These are phyloP conservation scores for Tetracladium setigerum DNA, from an alignment of 495 filamentous ascomycete genomes.

Conservation along the genomic window DNA sequence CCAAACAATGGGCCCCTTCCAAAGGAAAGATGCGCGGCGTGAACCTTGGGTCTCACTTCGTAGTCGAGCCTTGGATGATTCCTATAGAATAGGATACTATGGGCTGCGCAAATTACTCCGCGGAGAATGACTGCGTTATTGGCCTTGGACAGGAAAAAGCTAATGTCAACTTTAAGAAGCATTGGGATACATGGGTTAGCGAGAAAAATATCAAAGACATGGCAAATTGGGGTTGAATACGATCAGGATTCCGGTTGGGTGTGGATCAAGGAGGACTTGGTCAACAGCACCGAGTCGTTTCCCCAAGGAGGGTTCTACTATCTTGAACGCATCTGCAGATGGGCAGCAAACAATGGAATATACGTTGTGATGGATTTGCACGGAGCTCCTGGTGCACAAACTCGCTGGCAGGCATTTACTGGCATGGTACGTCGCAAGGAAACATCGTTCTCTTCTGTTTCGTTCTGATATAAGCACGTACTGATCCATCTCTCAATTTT, in stretches of 20 bases:
- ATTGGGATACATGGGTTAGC: constrained; percentile 54
- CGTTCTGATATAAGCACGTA: neutral
- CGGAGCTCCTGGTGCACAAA: constrained; percentile 54
- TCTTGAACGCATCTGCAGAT: constrained; percentile 45
- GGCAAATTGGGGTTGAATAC: constrained; percentile 49
- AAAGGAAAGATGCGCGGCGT: constrained; percentile 50
- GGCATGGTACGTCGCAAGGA: constrained; percentile 34
- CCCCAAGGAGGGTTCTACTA: constrained; percentile 47
- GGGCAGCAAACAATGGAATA: constrained; percentile 46
- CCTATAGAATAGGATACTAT: constrained; percentile 40
- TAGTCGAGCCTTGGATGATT: constrained; percentile 55
- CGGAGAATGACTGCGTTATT: constrained; percentile 52
- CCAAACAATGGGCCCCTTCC: constrained; percentile 26
- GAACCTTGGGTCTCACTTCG: constrained; percentile 51
- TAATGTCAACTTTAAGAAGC: constrained; percentile 43
- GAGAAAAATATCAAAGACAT: constrained; percentile 48
- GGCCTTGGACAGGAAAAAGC: constrained; percentile 45
- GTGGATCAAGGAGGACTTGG: constrained; percentile 55
- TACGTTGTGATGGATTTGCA: constrained; percentile 61
- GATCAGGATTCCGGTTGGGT: constrained; percentile 55
- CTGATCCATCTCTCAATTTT: neutral
- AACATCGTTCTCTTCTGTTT: neutral
- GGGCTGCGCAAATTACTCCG: constrained; percentile 42
- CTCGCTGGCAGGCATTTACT: constrained; percentile 41
- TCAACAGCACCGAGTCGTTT: constrained; percentile 47